Percentiles rank a stretch among this genome's conserved stretches.
These are phyloP conservation scores for Theobroma cacao DNA, from an alignment of 345 rosid species.

Conservation along the genomic window DNA sequence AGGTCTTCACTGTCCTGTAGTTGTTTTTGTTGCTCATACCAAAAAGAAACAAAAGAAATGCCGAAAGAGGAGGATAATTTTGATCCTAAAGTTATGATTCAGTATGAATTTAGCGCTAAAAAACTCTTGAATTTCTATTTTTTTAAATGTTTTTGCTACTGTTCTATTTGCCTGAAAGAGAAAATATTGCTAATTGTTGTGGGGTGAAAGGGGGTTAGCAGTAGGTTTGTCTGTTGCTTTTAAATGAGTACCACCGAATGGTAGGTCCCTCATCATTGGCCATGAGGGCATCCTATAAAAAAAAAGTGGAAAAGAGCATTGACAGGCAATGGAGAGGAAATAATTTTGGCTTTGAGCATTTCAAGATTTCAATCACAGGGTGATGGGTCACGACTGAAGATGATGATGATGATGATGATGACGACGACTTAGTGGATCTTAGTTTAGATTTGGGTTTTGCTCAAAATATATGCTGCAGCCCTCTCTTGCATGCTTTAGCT, in stretches of 20 bases:
- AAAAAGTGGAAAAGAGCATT: not conserved
- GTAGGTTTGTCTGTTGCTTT: not conserved
- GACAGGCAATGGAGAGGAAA: not conserved
- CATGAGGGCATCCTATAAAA: not conserved
- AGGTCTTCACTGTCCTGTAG: not conserved
- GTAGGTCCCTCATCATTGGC: constrained; percentile 14
- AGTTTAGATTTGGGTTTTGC: not conserved
- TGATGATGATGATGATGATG: not conserved
- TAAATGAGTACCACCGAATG: not conserved
- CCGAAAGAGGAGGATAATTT: not conserved
- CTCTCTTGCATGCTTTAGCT: constrained; percentile 1
- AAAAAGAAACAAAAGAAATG: not conserved
- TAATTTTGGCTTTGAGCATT: not conserved
- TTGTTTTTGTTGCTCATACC: not conserved
- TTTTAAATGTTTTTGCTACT: not conserved
- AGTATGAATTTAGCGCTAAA: not conserved
- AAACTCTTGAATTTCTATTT: not conserved
- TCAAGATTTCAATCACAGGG: constrained; percentile 5
- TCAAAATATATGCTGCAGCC: not conserved
- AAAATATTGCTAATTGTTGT: not conserved
- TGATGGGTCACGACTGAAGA: not conserved
- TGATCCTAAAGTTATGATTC: not conserved
- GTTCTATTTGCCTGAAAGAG: not conserved
- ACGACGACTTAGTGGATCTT: not conserved
- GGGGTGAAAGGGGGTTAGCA: not conserved